Percentiles rank a stretch among this genome's conserved stretches.
Evolutionary conservation across 2,329 filamentous ascomycete genomes (phyloP).

Genomic region (Aureobasidium subglaciale): DNA sequence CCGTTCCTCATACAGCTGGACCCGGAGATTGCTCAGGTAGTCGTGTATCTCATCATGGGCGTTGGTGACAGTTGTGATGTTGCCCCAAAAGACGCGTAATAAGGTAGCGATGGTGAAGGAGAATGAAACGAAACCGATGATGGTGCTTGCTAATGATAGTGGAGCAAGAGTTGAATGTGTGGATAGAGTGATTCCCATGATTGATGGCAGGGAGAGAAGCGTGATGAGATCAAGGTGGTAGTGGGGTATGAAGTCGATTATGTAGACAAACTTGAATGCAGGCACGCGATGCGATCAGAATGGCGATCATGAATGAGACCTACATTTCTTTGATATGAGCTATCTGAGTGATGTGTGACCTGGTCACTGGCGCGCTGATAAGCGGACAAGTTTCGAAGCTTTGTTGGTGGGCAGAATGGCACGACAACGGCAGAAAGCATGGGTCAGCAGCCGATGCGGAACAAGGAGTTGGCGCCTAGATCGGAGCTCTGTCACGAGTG

Average conservation of each 20-base stretch:
- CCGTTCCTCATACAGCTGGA: slow-evolving; percentile 36
- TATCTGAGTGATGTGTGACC: neutral
- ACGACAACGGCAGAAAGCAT: slow-evolving; percentile 3
- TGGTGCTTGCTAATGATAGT: slow-evolving; percentile 29
- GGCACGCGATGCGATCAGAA: neutral
- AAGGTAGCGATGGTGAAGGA: slow-evolving; percentile 38
- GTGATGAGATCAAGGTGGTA: neutral
- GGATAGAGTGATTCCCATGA: slow-evolving; percentile 29
- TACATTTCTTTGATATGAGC: neutral
- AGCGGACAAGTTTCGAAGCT: slow-evolving; percentile 4
- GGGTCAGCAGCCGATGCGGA: slow-evolving; percentile 4
- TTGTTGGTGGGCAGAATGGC: slow-evolving; percentile 6
- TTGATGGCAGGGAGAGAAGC: neutral
- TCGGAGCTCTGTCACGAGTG: slow-evolving; percentile 1
- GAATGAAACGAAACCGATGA: slow-evolving; percentile 38
- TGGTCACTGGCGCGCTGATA: neutral
- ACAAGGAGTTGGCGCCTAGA: neutral
- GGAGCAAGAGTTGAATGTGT: slow-evolving; percentile 26
- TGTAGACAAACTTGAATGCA: neutral
- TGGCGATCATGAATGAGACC: neutral
- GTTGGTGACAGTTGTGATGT: slow-evolving; percentile 31
- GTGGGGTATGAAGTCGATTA: neutral
- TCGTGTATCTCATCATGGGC: slow-evolving; percentile 34
- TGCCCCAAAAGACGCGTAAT: slow-evolving; percentile 35
- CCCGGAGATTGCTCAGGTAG: slow-evolving; percentile 34